Base-by-base conservation (phyloP, 2,329 filamentous ascomycete genomes). In the Dothistroma septosporum region DNA sequence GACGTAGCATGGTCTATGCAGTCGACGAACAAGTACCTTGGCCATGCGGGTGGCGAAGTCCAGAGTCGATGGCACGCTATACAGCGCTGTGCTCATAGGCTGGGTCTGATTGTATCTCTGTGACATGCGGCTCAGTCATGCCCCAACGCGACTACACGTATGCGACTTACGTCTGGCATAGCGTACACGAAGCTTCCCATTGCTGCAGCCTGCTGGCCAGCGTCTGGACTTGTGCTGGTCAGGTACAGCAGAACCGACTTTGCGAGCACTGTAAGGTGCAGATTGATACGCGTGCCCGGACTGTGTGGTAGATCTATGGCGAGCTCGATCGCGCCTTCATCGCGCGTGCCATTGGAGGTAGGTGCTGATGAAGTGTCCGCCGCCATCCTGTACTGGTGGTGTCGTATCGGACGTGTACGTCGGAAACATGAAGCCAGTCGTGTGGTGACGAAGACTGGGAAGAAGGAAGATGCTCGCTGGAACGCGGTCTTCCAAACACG, bases 121-220 rank as follows among this genome's bases (percentile, higher is more conserved):
- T 44, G 7, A 16, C 9, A 44, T n/a, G 19, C 21, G 21, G 28
- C 54, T 47, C 55, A 44, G 57, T 19, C 44, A 35, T 54, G 32
- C 52, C 35, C 31, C 33, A 35, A 28, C n/a, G 24, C 44, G 8
- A 41, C 9, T 24, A 28, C n/a, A 53, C 28, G n/a, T 24, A 14
- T 16, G 16, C 3, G 24, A 57, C 80, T 69, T 79, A 96, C 94
- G 77, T 96, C 89, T 16, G 94, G 93, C 74, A 99, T 85, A 2
- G 92, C 90, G 73, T 96, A 97, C 50, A 97, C 90, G 72, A 97
- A 93, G 54, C 91, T 96, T 2, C 94, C 93, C 76, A 97, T 82
- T 0, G 76, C 67, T 2, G 77, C 54, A 83, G 78, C 46, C 83
- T 69, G 21, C 55, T 60, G 67, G 48, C 71, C 64, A 1, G 74